Percentiles rank a stretch among this genome's conserved stretches.
Evolutionary conservation across 2,329 filamentous ascomycete species (phyloP).

Genomic region (Phaeosphaeria sp.): DNA sequence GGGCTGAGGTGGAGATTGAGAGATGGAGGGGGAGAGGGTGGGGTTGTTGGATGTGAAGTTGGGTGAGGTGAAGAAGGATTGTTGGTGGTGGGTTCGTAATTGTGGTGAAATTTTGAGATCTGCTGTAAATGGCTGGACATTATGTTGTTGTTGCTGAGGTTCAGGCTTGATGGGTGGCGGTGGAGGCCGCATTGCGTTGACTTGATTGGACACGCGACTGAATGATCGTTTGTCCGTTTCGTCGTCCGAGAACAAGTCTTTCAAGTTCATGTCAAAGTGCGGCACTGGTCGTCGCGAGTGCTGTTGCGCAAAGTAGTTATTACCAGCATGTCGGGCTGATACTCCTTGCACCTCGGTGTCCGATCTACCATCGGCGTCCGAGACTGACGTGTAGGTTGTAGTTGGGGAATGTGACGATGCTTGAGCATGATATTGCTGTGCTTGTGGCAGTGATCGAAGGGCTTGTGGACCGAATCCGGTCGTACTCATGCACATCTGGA

Average conservation of each 20-base stretch:
- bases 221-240: constrained; percentile 49
- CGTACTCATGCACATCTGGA: constrained; percentile 90
- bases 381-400: constrained; percentile 33
- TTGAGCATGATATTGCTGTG: constrained; percentile 22
- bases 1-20: constrained; percentile 17
- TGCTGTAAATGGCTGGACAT: constrained; percentile 30
- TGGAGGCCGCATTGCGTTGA: constrained; percentile 40
- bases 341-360: constrained; percentile 43
- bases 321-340: constrained; percentile 13
- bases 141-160: constrained; percentile 15
- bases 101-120: constrained; percentile 45
- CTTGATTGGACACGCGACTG: constrained; percentile 44
- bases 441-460: constrained; percentile 29
- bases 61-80: constrained; percentile 4
- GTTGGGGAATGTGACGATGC: constrained; percentile 30
- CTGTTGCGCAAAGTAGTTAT: constrained; percentile 27
- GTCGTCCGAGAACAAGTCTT: constrained; percentile 47
- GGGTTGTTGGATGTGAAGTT: constrained; percentile 13
- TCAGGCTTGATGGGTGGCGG: constrained; percentile 38
- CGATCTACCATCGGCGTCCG: constrained; percentile 42
- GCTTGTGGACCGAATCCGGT: constrained; percentile 73
- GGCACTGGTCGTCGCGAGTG: constrained; percentile 55
- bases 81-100: constrained; percentile 32
- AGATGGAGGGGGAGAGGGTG: constrained; percentile 28
- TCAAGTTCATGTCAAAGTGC: constrained; percentile 60